Percentiles rank a stretch among this genome's conserved stretches.
Conservation (phyloP, 2,329 filamentous ascomycete genomes). For the Didymella glomerata region DNA sequence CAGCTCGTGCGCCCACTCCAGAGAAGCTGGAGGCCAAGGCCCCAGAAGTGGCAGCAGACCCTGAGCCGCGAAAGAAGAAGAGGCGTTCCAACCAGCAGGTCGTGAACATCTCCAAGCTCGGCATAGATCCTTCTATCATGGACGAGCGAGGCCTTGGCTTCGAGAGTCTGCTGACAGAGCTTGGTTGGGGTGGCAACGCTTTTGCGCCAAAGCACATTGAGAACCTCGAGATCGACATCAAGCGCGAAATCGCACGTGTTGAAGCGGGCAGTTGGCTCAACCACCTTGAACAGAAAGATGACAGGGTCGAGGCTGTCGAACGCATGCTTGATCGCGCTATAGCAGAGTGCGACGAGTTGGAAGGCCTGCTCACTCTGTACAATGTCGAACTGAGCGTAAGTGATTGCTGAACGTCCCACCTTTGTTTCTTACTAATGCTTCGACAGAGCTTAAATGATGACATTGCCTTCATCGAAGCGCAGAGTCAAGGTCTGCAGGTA, state of each 20-base stretch:
- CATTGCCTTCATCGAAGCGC: constrained; percentile 95
- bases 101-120: constrained; percentile 79
- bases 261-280: constrained; percentile 94
- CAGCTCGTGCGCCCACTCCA: constrained; percentile 51
- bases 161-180: constrained; percentile 81
- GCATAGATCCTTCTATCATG: constrained; percentile 78
- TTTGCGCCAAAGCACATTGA: constrained; percentile 79
- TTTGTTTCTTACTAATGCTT: constrained; percentile 31
- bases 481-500: constrained; percentile 95
- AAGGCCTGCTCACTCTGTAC: constrained; percentile 92
- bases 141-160: constrained; percentile 82
- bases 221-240: constrained; percentile 81
- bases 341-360: constrained; percentile 92
- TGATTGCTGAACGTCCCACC: constrained; percentile 7
- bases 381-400: constrained; percentile 90
- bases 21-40: constrained; percentile 31
- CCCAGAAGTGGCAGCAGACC: constrained; percentile 33
- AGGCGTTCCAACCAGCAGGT: constrained; percentile 76
- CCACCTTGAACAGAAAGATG: constrained; percentile 84
- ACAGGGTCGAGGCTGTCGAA: constrained; percentile 86
- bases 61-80: constrained; percentile 65
- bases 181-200: constrained; percentile 85
- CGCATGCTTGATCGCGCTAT: constrained; percentile 88
- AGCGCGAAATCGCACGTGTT: constrained; percentile 86
- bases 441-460: constrained; percentile 88